Percentiles rank a stretch among this genome's conserved stretches.
These are phyloP conservation scores for Aureobasidium zeae DNA, from an alignment of 2,329 filamentous ascomycete genomes.

Conservation along the genomic window DNA sequence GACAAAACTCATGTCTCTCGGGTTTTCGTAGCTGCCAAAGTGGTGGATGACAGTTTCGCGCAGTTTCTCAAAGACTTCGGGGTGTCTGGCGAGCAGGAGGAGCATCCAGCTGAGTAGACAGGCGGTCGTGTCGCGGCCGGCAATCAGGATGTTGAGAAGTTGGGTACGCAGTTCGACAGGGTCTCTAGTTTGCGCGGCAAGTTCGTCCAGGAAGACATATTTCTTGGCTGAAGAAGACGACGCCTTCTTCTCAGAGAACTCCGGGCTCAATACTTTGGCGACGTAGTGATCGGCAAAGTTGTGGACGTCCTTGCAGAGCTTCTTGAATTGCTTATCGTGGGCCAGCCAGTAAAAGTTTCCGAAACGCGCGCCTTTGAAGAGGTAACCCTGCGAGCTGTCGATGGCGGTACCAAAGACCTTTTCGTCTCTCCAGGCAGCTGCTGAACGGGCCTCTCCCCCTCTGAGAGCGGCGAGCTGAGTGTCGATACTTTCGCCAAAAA, in stretches of 20 bases:
- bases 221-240: constrained; percentile 26
- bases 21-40: constrained; percentile 34
- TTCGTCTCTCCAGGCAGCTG: constrained; percentile 26
- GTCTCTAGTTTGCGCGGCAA: constrained; percentile 38
- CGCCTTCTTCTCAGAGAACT: background rate
- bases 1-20: constrained; percentile 19
- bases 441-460: constrained; percentile 6
- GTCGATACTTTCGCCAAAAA: constrained; percentile 37
- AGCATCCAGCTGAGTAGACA: constrained; percentile 36
- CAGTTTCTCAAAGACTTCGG: constrained; percentile 24
- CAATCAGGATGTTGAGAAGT: constrained; percentile 41
- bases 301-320: constrained; percentile 18
- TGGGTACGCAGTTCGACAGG: constrained; percentile 36
- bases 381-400: constrained; percentile 33
- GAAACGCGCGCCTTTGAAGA: constrained; percentile 30
- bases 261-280: constrained; percentile 30
- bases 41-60: constrained; percentile 20
- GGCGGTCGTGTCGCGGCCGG: constrained; percentile 51
- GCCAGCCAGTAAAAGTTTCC: constrained; percentile 29
- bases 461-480: constrained; percentile 27
- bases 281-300: constrained; percentile 44
- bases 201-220: constrained; percentile 40
- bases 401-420: constrained; percentile 36
- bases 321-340: constrained; percentile 29
- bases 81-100: constrained; percentile 26